Evolutionary conservation across 2,329 filamentous ascomycete genomes (phyloP), one percentile per base, ranked within the genome.

Genomic region (Venturia oleaginea): DNA sequence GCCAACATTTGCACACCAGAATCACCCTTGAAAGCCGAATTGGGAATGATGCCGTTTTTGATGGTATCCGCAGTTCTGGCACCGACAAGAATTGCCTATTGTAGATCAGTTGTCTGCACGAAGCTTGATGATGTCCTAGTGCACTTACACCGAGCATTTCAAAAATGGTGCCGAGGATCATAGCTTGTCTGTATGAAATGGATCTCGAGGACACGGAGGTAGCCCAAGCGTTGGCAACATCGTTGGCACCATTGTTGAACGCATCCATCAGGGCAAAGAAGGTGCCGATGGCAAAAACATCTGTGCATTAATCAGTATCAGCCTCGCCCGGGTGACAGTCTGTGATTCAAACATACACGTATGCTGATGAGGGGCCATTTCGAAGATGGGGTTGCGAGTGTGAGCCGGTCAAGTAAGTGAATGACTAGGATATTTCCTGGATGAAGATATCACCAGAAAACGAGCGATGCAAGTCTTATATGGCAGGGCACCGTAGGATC

Each of bases 221-320:
- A 8, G 89, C 89, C 87, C 88, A 92, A 61, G 89, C 80, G 77
- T 93, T 93, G 72, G 90, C 89, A 65, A 93, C 89, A 88, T 92
- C 90, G 76, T 92, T 86, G n/a, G 24, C 51, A 3, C 17, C 88
- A 74, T 90, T 91, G 82, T 91, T 91, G 82, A 81, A 90, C 67
- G 88, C 88, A 77, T 91, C 88, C 60, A 91, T 84, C 75, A 90
- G 76, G 78, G 88, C 87, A 81, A 91, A 90, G 70, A 86, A 78
- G 32, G 87, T 90, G 84, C 88, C 88, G 69, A 91, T 86, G 78
- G 79, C 88, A 73, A 91, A 90, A 72, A 91, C 75, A 74, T 91
- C 38, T 46, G 24, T 54, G 15, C 15, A 40, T 38, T 48, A 13
- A 32, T 61, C 8, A 61, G 34, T 27, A 15, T 6, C 13, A 22